A percentile compares a stretch with the other conserved stretches of the same genome.
These are phyloP conservation scores for Fraxinus greggii DNA, from an alignment of 305 asterid species.

Conservation along the genomic window DNA sequence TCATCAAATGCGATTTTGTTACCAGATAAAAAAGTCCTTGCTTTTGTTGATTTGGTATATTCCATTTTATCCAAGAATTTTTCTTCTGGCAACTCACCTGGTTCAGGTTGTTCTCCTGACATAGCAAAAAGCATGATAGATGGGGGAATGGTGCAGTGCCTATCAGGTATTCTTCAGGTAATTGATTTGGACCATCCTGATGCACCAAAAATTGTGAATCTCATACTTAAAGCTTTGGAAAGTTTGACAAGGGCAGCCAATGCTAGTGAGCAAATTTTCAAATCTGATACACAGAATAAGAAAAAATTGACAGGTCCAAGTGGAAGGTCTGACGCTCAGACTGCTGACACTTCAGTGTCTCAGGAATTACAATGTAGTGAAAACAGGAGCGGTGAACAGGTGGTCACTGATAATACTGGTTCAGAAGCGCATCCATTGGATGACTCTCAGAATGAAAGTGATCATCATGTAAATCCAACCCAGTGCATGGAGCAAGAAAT, in stretches of 20 bases:
- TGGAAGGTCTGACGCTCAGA: conserved; percentile 57
- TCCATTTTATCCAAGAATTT: conserved; percentile 92
- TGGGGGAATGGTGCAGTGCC: conserved; percentile 84
- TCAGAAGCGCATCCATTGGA: conserved; percentile 44
- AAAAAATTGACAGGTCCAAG: conserved; percentile 49
- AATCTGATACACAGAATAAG: conserved; percentile 66
- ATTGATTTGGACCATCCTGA: conserved; percentile 97
- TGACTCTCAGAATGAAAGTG: conserved; percentile 47
- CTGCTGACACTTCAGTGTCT: conserved; percentile 44
- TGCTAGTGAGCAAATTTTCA: conserved; percentile 71
- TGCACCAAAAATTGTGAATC: conserved; percentile 87
- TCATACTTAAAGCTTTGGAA: conserved; percentile 89
- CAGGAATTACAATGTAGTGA: conserved; percentile 56
- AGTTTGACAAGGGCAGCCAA: conserved; percentile 94
- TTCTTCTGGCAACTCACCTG: conserved; percentile 76
- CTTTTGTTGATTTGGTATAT: conserved; percentile 78
- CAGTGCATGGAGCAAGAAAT: conserved; percentile 57
- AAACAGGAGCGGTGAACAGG: conserved; percentile 42
- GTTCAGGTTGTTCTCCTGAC: conserved; percentile 97
- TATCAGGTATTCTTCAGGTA: conserved; percentile 82
- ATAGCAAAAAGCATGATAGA: conserved; percentile 97
- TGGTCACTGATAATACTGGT: conserved; percentile 36
- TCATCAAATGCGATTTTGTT: conserved; percentile 50
- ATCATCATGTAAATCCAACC: conserved; percentile 41
- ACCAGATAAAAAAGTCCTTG: conserved; percentile 86